Base-by-base conservation (phyloP, 768 basidiomycete genomes). In the Flagelloscypha sp. region DNA sequence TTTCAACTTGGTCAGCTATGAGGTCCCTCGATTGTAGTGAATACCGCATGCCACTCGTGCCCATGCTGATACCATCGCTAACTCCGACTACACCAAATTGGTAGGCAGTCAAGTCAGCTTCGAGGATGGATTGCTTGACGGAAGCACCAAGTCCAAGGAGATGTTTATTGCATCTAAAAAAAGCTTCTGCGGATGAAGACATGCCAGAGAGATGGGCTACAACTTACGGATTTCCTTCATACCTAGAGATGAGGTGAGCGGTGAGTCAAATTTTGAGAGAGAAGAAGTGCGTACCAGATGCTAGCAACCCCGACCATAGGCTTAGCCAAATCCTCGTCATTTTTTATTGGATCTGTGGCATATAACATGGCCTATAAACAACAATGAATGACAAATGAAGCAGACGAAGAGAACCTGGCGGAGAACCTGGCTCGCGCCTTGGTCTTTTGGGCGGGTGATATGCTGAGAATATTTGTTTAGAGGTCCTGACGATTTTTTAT, bases 21-120 rank as follows among this genome's bases (percentile, higher is more conserved):
- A 98, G 72, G 64, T 99, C 95, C 45, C 95, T 78, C 17, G 90
- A 94, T 61, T 93, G 95, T 4, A 99, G 72, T n/a, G 95, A 98
- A 56, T 81, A 93, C 39, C 79, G 76, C 90, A 93, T 95, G 46
- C 84, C 92, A 24, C 65, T 65, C 3, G 93, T 97, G 48, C 95
- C 95, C 82, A 95, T 98, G 61, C 90, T 94, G 57, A 99, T 98
- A 15, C 89, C 95, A 58, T 98, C 95, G 58, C 90, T 94, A 48
- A 98, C 95, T 37, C 89, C 95, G 41, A 93, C 88, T 11, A 90
- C 89, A 35, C 95, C 95, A 58, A 95, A 98, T 61, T 95, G 93
- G 65, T 98, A 98, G 24, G 85, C 94, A 50, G 92, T 89, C 50
- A 97, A 57, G 48, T 74, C 68, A 49, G 79, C 56, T 48, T 73